Conservation (phyloP, 2,329 filamentous ascomycete genomes). For the Calonectria leucothoes region DNA sequence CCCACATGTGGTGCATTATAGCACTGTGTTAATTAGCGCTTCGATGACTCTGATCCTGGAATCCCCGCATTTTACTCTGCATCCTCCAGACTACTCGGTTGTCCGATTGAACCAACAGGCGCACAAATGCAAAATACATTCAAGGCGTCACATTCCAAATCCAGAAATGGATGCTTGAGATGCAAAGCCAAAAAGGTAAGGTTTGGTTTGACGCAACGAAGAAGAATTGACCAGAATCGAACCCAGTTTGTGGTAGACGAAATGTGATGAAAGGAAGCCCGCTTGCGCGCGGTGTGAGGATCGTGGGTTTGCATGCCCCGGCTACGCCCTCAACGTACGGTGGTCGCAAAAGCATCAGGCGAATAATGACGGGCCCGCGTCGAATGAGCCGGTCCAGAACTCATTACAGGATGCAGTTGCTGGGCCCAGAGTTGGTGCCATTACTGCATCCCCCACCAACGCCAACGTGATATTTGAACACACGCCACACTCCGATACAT, state of each 20-base stretch:
- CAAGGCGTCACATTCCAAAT: constrained; percentile 14
- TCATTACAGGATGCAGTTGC: neutral
- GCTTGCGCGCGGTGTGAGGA: constrained; percentile 33
- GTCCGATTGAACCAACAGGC: neutral
- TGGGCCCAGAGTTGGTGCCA: neutral
- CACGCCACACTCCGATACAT: neutral
- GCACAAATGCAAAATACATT: neutral
- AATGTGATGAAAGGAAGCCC: constrained; percentile 37
- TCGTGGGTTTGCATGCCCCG: constrained; percentile 32
- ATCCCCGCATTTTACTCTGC: neutral
- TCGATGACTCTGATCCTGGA: neutral
- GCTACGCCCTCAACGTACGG: constrained; percentile 36
- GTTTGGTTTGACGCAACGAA: neutral
- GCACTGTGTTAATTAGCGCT: neutral
- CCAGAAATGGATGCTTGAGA: constrained; percentile 14
- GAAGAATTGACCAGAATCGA: neutral
- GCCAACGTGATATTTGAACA: neutral
- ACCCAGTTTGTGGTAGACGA: constrained; percentile 21
- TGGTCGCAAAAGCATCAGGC: constrained; percentile 38
- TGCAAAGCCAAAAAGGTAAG: constrained; percentile 25
- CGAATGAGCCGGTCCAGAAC: neutral
- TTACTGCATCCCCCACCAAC: neutral
- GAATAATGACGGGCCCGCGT: neutral
- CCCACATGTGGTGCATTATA: too few species aligned
- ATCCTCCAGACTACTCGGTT: neutral